Evolutionary conservation across 495 filamentous ascomycete genomes (phyloP).

Genomic region (Penicillium robsamsonii): DNA sequence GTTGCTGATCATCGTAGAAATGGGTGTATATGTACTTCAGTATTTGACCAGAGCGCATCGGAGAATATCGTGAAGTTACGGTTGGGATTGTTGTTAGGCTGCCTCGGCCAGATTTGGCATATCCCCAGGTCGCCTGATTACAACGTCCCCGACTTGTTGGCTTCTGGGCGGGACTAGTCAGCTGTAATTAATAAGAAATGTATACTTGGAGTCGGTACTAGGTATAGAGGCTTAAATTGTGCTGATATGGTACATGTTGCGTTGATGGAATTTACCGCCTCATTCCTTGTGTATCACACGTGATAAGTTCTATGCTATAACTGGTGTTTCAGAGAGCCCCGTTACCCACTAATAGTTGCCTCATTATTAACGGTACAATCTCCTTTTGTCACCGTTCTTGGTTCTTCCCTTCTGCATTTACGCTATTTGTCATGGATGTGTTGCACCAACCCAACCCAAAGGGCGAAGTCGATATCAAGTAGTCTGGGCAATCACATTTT

Average conservation of each 20-base stretch:
- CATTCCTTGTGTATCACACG: background rate
- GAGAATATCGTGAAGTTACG: conserved; percentile 1
- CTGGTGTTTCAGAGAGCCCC: background rate
- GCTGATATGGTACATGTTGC: background rate
- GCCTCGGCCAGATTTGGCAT: background rate
- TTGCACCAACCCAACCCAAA: conserved; percentile 67
- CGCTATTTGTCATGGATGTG: conserved; percentile 6
- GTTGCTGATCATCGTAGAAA: background rate
- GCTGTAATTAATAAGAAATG: conserved; percentile 22
- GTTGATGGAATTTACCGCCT: background rate
- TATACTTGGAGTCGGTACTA: background rate
- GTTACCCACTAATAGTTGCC: background rate
- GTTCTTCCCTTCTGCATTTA: background rate
- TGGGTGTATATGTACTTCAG: background rate
- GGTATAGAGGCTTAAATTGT: background rate
- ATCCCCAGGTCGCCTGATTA: background rate
- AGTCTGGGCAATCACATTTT: background rate
- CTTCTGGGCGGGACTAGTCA: background rate
- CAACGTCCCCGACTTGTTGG: background rate
- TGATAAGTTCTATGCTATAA: background rate
- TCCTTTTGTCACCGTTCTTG: background rate
- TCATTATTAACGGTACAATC: background rate
- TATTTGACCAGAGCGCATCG: background rate
- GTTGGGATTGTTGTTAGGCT: background rate
- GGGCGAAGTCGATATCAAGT: conserved; percentile 24